Conservation (phyloP, 345 rosid genomes). For the Carallia pectinifolia region DNA sequence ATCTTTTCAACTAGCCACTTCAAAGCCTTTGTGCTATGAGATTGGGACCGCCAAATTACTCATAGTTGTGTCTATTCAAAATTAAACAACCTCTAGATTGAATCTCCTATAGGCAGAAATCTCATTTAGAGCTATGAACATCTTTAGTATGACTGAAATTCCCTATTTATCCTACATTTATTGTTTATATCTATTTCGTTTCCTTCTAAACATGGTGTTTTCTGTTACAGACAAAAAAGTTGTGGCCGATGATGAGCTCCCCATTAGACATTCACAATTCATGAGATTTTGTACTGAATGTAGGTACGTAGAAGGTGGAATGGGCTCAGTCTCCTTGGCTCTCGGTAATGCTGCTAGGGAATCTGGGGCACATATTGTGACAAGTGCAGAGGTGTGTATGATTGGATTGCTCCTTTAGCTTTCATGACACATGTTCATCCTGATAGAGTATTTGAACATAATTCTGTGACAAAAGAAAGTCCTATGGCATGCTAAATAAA, state of each 20-base stretch:
- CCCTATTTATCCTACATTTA: background rate
- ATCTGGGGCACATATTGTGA: slow-evolving; percentile 75
- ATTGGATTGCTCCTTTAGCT: background rate
- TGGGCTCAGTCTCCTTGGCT: slow-evolving; percentile 78
- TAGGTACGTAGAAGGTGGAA: slow-evolving; percentile 89
- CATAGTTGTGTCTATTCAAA: background rate
- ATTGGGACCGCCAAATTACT: background rate
- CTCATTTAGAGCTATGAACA: background rate
- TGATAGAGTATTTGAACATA: background rate
- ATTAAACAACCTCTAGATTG: background rate
- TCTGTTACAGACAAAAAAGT: background rate
- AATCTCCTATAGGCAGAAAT: background rate
- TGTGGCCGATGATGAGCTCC: background rate
- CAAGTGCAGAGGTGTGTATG: slow-evolving; percentile 57
- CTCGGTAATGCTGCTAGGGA: slow-evolving; percentile 73
- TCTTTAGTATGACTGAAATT: background rate
- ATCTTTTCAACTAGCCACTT: background rate
- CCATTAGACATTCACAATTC: background rate
- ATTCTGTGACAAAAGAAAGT: background rate
- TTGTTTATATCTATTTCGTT: background rate
- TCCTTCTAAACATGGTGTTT: background rate
- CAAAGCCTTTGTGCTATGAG: background rate
- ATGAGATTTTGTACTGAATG: slow-evolving; percentile 11
- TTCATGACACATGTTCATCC: background rate
- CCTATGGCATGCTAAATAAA: background rate